Evolutionary conservation across 163 green algal species (phyloP).

Genomic region (Prototheca cutis): DNA sequence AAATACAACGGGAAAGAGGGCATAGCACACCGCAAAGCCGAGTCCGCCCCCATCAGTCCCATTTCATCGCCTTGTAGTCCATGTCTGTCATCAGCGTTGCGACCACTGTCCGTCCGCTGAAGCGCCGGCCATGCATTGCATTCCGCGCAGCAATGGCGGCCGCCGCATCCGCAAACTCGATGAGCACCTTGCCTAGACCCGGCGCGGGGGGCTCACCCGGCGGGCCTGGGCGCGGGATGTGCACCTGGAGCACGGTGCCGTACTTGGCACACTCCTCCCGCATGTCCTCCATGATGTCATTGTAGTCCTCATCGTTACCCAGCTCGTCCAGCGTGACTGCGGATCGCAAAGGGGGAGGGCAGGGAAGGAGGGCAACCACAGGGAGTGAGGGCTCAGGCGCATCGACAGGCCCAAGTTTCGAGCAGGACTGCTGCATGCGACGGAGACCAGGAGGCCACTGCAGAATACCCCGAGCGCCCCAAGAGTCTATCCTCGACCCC

Average conservation of each 20-base stretch:
- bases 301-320: conserved; percentile 71
- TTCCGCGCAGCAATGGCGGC: conserved; percentile 56
- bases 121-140: conserved; percentile 83
- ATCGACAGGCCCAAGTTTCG: too few relatives aligned
- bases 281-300: conserved; percentile 93
- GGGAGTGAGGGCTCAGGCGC: too few relatives aligned
- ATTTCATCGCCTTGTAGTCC: conserved; percentile 34
- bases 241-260: conserved; percentile 39
- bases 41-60: conserved; percentile 7
- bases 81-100: conserved; percentile 63
- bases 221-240: conserved; percentile 53
- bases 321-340: conserved; percentile 80
- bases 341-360: background rate
- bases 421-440: too few relatives aligned
- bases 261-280: conserved; percentile 85
- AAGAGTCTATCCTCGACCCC: too few relatives aligned
- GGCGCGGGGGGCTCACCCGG: conserved; percentile 17
- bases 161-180: conserved; percentile 69
- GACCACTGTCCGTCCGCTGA: conserved; percentile 73
- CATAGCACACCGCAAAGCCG: too few relatives aligned
- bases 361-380: too few relatives aligned
- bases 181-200: conserved; percentile 65
- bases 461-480: too few relatives aligned
- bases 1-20: too few relatives aligned
- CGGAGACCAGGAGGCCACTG: too few relatives aligned